Evolutionary conservation across 805 yeast genomes (phyloP).

Genomic region (Saturnispora besseyi): DNA sequence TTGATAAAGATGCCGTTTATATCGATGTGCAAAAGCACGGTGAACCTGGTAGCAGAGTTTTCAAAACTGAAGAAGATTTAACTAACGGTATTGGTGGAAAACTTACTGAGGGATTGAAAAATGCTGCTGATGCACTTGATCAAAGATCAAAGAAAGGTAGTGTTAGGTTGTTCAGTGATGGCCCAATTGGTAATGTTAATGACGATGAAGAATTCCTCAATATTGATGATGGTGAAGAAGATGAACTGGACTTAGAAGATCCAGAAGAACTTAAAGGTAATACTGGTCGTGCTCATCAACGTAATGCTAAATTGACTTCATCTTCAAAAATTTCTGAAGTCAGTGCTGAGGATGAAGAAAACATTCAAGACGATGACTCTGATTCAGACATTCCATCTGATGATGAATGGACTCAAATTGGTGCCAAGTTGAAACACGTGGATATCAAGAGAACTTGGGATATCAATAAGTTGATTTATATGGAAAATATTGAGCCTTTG

Average conservation of each 20-base stretch:
- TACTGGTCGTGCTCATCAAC: constrained; percentile 56
- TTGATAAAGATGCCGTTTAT: constrained; percentile 96
- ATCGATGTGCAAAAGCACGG: constrained; percentile 55
- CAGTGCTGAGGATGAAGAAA: constrained; percentile 38
- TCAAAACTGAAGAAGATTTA: constrained; percentile 24
- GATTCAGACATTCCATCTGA: constrained; percentile 39
- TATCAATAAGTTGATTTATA: constrained; percentile 69
- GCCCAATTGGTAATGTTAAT: constrained; percentile 27
- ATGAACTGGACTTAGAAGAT: constrained; percentile 21
- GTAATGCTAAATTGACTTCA: constrained; percentile 49
- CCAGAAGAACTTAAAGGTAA: constrained; percentile 28
- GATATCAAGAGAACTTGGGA: constrained; percentile 57
- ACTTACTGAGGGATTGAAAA: constrained; percentile 73
- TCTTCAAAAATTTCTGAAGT: constrained; percentile 41
- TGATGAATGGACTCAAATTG: constrained; percentile 40
- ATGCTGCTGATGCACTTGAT: constrained; percentile 49
- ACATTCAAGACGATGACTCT: constrained; percentile 38
- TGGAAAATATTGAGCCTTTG: constrained; percentile 65
- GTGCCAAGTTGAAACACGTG: constrained; percentile 50
- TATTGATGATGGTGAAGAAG: constrained; percentile 17
- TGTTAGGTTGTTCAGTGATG: constrained; percentile 63
- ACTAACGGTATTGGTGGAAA: constrained; percentile 73
- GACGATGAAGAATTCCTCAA: constrained; percentile 32
- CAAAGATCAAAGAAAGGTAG: constrained; percentile 44
- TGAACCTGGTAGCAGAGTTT: constrained; percentile 11